A percentile compares a stretch with the other conserved stretches of the same genome.
These are phyloP conservation scores for Pseudogymnoascus sp. DNA, from an alignment of 2,329 filamentous ascomycete species.

Conservation along the genomic window DNA sequence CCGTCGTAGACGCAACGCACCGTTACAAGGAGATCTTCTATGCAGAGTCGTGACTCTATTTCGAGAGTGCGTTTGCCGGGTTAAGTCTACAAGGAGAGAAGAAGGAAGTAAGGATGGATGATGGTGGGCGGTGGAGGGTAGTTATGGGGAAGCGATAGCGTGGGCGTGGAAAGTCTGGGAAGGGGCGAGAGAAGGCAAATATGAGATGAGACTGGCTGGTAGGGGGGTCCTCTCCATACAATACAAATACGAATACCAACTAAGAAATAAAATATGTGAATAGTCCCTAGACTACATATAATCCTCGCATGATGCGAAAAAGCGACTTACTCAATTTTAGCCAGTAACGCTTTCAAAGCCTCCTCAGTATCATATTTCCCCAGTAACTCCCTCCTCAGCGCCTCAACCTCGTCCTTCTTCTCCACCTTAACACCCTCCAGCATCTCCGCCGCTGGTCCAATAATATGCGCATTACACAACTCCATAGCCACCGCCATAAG, in stretches of 20 bases:
- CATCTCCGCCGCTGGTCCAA: not conserved
- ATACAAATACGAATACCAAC: not conserved
- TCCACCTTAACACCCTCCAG: not conserved
- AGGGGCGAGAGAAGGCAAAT: not conserved
- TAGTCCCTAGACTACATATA: not conserved
- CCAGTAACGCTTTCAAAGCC: not conserved
- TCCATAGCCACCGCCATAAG: conserved; percentile 15
- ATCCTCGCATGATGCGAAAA: not conserved
- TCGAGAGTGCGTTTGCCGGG: conserved; percentile 7
- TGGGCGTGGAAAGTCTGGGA: not conserved
- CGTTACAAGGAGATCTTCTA: conserved; percentile 76
- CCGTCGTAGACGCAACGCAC: conserved; percentile 82
- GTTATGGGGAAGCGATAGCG: not conserved
- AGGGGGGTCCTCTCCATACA: not conserved
- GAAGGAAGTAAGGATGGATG: conserved; percentile 23
- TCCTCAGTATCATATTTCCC: not conserved
- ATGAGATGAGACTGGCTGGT: not conserved
- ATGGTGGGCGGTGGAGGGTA: conserved; percentile 38
- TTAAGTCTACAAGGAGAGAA: conserved; percentile 1
- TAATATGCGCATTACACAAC: conserved; percentile 12
- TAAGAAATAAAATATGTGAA: not conserved
- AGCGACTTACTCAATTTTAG: not conserved
- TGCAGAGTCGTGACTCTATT: conserved; percentile 30
- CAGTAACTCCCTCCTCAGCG: not conserved
- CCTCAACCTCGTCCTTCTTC: conserved; percentile 2